Base-by-base conservation (phyloP, 306 rosid species). In the Trifolium subterraneum region DNA sequence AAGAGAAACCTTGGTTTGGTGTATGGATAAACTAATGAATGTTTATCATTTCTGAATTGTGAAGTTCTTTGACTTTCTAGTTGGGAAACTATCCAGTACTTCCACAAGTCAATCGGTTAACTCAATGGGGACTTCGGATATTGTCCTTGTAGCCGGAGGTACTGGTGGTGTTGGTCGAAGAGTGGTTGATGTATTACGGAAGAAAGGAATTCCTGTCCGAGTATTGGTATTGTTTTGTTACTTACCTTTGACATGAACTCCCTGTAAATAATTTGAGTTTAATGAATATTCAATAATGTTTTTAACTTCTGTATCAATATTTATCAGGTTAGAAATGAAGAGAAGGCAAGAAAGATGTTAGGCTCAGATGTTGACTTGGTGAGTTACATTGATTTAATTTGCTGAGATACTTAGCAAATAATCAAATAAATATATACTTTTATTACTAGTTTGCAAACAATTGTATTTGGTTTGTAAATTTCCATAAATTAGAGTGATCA, bases 141-240 rank as follows among this genome's bases (percentile, higher is more conserved):
- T 85, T 80, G 90, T 89, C 54, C 88, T 93, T 10, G 98, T 93
- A 2, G 91, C 97, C 76, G 98, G 98, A 78, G 98, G 90, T 39
- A 93, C 98, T 23, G 98, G 98, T 44, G 98, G 98, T 16, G 98
- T 93, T 19, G 98, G 98, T 70, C 84, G 91, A 86, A 87, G 98
- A 80, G 98, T 88, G 62, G 96, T 93, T 27, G 92, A 88, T 59
- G 70, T 84, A 68, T 80, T 93, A 29, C 81, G 81, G 85, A 87
- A 85, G 88, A 87, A 89, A 78, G 94, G 97, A 71, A 64, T 91
- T 77, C 94, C 91, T 2, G 96, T 93, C 23, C 90, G 94, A 81
- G 90, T 68, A 64, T 79, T 93, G 97, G 98, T 93, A 91, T 79
- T 64, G 78, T 60, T 51, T 76, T 13, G 61, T 74, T 64, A 39